A percentile compares a stretch with the other conserved stretches of the same genome.
phyloP scores from a whole-genome alignment of 2,329 filamentous ascomycete genomes.

The Sclerotiophoma versabilis region DNA sequence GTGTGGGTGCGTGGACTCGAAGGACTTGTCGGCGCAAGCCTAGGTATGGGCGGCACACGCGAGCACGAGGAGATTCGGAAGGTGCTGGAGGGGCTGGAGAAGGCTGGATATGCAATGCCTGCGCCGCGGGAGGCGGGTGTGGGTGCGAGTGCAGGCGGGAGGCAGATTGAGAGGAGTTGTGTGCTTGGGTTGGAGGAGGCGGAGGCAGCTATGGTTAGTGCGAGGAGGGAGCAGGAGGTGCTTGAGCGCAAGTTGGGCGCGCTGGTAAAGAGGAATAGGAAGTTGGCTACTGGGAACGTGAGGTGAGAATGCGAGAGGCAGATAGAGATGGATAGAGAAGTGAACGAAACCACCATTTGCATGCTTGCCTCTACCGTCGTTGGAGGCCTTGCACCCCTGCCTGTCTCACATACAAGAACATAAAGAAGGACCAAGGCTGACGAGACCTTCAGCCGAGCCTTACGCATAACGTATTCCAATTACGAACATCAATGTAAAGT shows the following conservation, averaged over 20 bases:
- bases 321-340: too few species aligned
- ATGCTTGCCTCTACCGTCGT: too few species aligned
- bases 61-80: not conserved
- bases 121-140: constrained; percentile 13
- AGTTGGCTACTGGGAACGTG: constrained; percentile 24
- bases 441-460: too few species aligned
- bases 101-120: constrained; percentile 4
- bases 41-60: constrained; percentile 7
- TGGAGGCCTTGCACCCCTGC: too few species aligned
- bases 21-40: constrained; percentile 43
- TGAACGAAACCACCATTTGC: too few species aligned
- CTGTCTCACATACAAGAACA: too few species aligned
- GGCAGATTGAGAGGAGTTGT: constrained; percentile 24
- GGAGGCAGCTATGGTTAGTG: constrained; percentile 44
- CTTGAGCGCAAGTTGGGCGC: constrained; percentile 46
- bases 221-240: constrained; percentile 46
- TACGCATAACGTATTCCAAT: too few species aligned
- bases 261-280: constrained; percentile 49
- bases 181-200: constrained; percentile 47
- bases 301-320: too few species aligned
- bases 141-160: constrained; percentile 11
- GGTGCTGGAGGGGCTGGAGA: constrained; percentile 22
- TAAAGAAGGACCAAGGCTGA: too few species aligned
- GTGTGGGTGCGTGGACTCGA: constrained; percentile 47
- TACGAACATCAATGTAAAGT: too few species aligned